These are phyloP conservation scores for Stramenopiles sp. DNA, from an alignment of 352 stramenopile genomes.

Conservation along the genomic window DNA sequence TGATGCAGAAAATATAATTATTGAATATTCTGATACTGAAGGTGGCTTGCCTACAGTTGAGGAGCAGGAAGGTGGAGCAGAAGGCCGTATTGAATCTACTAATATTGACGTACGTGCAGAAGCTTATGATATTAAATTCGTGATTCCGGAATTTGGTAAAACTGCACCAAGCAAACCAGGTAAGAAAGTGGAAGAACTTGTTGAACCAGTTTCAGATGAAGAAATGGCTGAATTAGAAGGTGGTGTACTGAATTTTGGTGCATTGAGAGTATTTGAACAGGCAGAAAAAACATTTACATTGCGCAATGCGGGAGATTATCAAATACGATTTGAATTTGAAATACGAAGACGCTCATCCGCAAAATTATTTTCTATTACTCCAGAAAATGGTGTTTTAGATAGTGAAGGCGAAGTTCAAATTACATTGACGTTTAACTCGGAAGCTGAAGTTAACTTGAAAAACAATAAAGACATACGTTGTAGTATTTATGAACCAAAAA, in stretches of 20 bases:
- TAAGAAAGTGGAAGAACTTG: background rate
- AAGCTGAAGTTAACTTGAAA: conserved; percentile 46
- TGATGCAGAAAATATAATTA: background rate
- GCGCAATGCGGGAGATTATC: conserved; percentile 73
- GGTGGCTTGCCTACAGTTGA: background rate
- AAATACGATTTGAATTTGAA: conserved; percentile 54
- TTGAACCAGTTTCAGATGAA: background rate
- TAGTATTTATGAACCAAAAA: conserved; percentile 68
- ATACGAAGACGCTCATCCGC: conserved; percentile 30
- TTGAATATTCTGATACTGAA: conserved; percentile 2
- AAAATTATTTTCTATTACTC: conserved; percentile 53
- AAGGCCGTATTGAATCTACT: background rate
- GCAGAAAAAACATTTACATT: conserved; percentile 50
- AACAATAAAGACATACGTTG: conserved; percentile 75
- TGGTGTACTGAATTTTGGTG: conserved; percentile 59
- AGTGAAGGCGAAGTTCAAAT: conserved; percentile 37
- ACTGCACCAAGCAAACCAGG: background rate
- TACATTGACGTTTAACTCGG: conserved; percentile 48
- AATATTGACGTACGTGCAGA: conserved; percentile 30
- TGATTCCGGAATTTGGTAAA: background rate
- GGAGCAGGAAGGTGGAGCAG: background rate
- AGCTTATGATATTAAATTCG: conserved; percentile 46
- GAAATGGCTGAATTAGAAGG: background rate
- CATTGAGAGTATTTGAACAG: conserved; percentile 68
- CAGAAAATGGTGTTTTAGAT: conserved; percentile 42